Evolutionary conservation across 306 rosid genomes (phyloP), one percentile per base, ranked within the genome.

Genomic region (Boehmeria nivea): DNA sequence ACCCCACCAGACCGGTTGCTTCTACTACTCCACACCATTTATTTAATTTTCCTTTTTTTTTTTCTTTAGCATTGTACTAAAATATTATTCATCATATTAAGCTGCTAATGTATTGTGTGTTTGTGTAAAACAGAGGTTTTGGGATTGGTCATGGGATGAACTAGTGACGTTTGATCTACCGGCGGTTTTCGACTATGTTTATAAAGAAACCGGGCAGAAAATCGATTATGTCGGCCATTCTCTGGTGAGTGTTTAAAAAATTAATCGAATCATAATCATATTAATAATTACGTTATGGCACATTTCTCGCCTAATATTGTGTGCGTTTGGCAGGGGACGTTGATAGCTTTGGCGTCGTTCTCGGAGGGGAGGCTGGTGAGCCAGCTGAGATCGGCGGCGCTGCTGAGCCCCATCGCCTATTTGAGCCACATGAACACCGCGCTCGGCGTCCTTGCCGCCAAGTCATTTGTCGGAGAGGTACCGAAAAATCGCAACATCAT

Each of bases 141-240:
- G 96, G 99, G 39, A 84, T 27, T 91, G 96, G 96, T 80, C 95
- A 0, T 91, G 82, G 82, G 99, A 91, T 54, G 95, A 91, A 60
- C 64, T 91, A 15, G 86, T 69, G 39, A 9, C 59, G 37, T 83
- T 70, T 61, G 99, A 91, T 65, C 75, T 91, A 26, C 99, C 99
- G 0, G 96, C 95, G 3, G 69, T 83, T 50, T 87, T 91, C 51
- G 74, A 87, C 60, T 72, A 63, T 42, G 93, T 91, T 45, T 67
- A 42, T 56, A 66, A 48, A 45, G 70, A 81, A 79, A 83, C 99
- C 2, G 78, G 79, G 34, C 95, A 77, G 56, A 91, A 87, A 84
- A 69, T 84, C 61, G 57, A 91, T 58, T 91, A 91, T 51, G 68
- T 91, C 7, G 99, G 96, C 28, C 99, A 91, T 70, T 91, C 99